Evolutionary conservation across 257 asterid genomes (phyloP).

Genomic region (Gentiana macrophylla): DNA sequence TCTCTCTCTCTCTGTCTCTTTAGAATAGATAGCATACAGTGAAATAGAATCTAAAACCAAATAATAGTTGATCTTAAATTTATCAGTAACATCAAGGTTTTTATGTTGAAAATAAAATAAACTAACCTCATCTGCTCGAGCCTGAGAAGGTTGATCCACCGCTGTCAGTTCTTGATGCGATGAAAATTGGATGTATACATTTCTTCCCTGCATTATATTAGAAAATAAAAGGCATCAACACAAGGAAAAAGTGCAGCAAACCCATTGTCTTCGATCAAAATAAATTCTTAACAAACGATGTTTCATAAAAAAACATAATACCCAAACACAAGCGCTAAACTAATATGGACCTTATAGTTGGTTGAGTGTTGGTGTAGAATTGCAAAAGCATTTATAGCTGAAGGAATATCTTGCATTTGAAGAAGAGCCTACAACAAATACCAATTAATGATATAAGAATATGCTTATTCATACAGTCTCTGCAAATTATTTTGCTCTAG

Average conservation of each 20-base stretch:
- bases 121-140: slow-evolving; percentile 93
- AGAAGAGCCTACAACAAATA: slow-evolving; percentile 77
- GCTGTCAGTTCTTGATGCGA: slow-evolving; percentile 96
- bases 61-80: too few species aligned
- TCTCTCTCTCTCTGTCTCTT: background rate
- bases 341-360: slow-evolving; percentile 63
- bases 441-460: background rate
- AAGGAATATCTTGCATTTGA: slow-evolving; percentile 93
- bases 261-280: too few species aligned
- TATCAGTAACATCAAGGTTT: background rate
- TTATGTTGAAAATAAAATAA: background rate
- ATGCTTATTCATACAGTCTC: background rate
- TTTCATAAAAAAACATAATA: slow-evolving; percentile 1
- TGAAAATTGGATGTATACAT: slow-evolving; percentile 89
- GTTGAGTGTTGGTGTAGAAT: slow-evolving; percentile 72
- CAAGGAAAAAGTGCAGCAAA: slow-evolving; percentile 4
- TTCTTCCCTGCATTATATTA: slow-evolving; percentile 60
- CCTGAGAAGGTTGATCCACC: slow-evolving; percentile 83
- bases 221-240: slow-evolving; percentile 3
- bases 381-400: slow-evolving; percentile 88
- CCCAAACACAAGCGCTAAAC: background rate
- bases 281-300: background rate
- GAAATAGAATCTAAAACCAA: too few species aligned
- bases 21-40: too few species aligned
- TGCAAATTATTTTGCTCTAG: background rate